phyloP scores from a whole-genome alignment of 495 filamentous ascomycete species.

The Opeltia flavorubescens region DNA sequence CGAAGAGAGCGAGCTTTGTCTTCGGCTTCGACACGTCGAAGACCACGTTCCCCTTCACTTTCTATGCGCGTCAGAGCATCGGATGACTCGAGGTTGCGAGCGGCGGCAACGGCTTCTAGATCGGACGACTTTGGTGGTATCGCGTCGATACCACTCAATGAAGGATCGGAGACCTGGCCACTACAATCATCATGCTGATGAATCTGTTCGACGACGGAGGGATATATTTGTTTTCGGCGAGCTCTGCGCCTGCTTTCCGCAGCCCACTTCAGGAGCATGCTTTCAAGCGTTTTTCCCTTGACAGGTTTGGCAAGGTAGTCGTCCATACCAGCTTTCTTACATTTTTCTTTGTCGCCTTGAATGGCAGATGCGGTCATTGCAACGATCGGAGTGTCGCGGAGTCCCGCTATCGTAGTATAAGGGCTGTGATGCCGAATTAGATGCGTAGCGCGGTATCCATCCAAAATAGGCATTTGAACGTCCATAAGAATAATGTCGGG shows the following conservation, averaged over 20 bases:
- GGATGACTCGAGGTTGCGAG: background rate
- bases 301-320: slow-evolving; percentile 75
- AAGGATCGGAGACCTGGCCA: background rate
- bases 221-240: background rate
- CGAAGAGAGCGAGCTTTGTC: slow-evolving; percentile 31
- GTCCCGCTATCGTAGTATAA: slow-evolving; percentile 33
- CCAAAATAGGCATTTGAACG: slow-evolving; percentile 71
- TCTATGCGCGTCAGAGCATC: slow-evolving; percentile 10
- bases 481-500: slow-evolving; percentile 83
- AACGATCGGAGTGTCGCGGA: slow-evolving; percentile 52
- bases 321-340: slow-evolving; percentile 64
- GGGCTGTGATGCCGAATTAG: slow-evolving; percentile 47
- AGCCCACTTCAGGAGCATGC: slow-evolving; percentile 51
- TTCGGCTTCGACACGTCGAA: slow-evolving; percentile 23
- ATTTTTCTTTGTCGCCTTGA: slow-evolving; percentile 69
- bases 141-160: background rate
- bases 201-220: background rate
- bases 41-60: slow-evolving; percentile 17
- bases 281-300: slow-evolving; percentile 50
- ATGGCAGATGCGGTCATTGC: slow-evolving; percentile 76
- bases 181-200: slow-evolving; percentile 9
- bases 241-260: slow-evolving; percentile 7
- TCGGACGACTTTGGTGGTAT: background rate
- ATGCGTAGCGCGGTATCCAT: slow-evolving; percentile 66
- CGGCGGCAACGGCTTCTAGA: background rate